A percentile compares a stretch with the other conserved stretches of the same genome.
Conservation (phyloP, 495 filamentous ascomycete species). For the Amphirosellinia nigrospora region DNA sequence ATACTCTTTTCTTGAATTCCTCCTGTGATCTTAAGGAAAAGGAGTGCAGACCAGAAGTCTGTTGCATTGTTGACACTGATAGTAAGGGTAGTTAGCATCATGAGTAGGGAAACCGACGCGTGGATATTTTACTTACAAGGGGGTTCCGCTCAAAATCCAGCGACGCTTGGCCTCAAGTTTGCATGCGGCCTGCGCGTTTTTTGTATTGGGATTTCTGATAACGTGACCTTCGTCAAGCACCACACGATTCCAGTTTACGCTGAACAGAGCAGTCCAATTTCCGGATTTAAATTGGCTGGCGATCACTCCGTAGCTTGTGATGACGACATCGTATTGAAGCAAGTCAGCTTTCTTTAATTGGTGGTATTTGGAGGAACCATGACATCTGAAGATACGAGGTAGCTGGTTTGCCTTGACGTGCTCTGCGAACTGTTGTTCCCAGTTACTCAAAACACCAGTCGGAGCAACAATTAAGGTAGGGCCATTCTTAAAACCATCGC, state of each 20-base stretch:
- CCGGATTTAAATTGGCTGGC: slow-evolving; percentile 43
- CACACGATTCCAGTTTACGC: slow-evolving; percentile 77
- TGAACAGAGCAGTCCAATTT: slow-evolving; percentile 60
- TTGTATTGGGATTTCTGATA: slow-evolving; percentile 79
- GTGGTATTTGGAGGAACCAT: slow-evolving; percentile 66
- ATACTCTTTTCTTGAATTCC: slow-evolving; percentile 76
- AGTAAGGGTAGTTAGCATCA: slow-evolving; percentile 24
- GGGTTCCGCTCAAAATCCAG: slow-evolving; percentile 85
- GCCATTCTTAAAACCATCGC: slow-evolving; percentile 57
- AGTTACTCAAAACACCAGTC: slow-evolving; percentile 91
- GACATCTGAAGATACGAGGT: slow-evolving; percentile 75
- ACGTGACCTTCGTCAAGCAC: slow-evolving; percentile 89
- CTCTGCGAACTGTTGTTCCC: slow-evolving; percentile 79
- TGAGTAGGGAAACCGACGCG: slow-evolving; percentile 38
- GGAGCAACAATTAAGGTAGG: slow-evolving; percentile 84
- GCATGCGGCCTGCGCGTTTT: slow-evolving; percentile 70
- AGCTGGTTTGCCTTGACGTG: slow-evolving; percentile 68
- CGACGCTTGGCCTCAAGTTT: slow-evolving; percentile 71
- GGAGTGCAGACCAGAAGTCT: slow-evolving; percentile 81
- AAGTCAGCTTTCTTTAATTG: slow-evolving; percentile 57
- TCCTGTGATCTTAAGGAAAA: slow-evolving; percentile 78
- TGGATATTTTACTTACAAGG: slow-evolving; percentile 57
- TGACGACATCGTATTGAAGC: slow-evolving; percentile 70
- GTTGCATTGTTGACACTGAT: slow-evolving; percentile 72
- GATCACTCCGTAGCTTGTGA: slow-evolving; percentile 80